A percentile compares a stretch with the other conserved stretches of the same genome.
Evolutionary conservation across 2,329 filamentous ascomycete genomes (phyloP).

Genomic region (Pseudodiploospora longispora): DNA sequence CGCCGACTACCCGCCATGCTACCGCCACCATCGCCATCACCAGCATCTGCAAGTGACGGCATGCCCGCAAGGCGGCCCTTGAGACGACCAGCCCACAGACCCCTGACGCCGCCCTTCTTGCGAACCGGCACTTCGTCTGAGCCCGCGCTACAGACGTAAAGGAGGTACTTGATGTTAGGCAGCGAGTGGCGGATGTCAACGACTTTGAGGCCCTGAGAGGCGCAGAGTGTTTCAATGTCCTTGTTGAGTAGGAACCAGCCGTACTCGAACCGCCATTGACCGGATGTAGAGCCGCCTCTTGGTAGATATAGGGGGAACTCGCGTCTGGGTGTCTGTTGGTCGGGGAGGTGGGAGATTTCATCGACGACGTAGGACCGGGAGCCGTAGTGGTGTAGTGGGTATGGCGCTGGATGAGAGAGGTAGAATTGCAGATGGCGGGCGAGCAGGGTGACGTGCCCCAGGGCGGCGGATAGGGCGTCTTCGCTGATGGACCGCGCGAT

Average conservation of each 20-base stretch:
- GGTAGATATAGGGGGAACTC: conserved; percentile 74
- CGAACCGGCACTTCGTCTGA: conserved; percentile 53
- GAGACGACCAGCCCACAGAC: conserved; percentile 44
- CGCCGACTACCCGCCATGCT: conserved; percentile 31
- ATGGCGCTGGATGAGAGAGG: conserved; percentile 69
- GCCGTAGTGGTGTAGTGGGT: conserved; percentile 63
- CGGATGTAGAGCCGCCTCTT: conserved; percentile 51
- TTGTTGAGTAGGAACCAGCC: conserved; percentile 96
- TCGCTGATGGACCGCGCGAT: conserved; percentile 45
- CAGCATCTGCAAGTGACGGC: conserved; percentile 21
- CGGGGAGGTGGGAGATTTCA: conserved; percentile 53
- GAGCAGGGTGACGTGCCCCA: conserved; percentile 73
- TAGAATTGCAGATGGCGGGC: conserved; percentile 75
- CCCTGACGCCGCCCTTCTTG: conserved; percentile 53
- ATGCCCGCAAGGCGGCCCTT: conserved; percentile 26
- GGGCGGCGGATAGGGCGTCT: conserved; percentile 67
- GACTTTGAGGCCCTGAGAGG: conserved; percentile 63
- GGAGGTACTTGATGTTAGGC: conserved; percentile 85
- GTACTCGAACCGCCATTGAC: conserved; percentile 91
- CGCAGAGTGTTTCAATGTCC: conserved; percentile 67
- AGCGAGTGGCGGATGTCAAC: conserved; percentile 88
- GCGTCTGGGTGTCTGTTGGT: conserved; percentile 43
- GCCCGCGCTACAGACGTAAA: conserved; percentile 83
- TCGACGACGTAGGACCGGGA: conserved; percentile 72
- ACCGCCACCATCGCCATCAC: conserved; percentile 29